Conservation (phyloP, 352 stramenopile species). For the Pythium phragmiticola region DNA sequence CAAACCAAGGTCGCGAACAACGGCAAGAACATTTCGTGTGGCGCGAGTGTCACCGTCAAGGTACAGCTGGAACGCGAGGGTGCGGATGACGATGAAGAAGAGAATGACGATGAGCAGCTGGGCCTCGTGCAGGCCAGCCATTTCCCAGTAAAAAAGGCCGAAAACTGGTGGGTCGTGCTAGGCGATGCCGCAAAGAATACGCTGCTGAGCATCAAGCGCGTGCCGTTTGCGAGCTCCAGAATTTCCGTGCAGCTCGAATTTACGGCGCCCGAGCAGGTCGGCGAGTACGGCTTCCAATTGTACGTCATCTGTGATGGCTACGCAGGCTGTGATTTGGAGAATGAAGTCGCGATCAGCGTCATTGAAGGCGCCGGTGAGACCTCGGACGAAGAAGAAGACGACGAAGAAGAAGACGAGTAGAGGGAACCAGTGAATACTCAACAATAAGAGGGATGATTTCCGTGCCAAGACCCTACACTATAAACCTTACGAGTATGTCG, state of each 20-base stretch:
- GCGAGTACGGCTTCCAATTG: conserved; percentile 94
- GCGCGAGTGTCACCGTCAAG: conserved; percentile 89
- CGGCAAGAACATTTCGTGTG: conserved; percentile 88
- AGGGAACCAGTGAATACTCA: not conserved
- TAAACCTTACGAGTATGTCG: not conserved
- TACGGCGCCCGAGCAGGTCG: conserved; percentile 92
- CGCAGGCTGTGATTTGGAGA: conserved; percentile 98
- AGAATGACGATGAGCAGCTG: conserved; percentile 47
- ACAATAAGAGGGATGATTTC: not conserved
- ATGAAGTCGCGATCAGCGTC: conserved; percentile 81
- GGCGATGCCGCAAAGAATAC: conserved; percentile 95
- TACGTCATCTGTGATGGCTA: conserved; percentile 99
- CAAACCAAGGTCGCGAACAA: conserved; percentile 90
- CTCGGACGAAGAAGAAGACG: conserved; percentile 29
- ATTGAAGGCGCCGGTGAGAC: conserved; percentile 36
- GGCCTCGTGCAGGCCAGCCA: conserved; percentile 74
- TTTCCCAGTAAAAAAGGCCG: conserved; percentile 91
- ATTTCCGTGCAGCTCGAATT: conserved; percentile 93
- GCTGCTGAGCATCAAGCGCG: conserved; percentile 97
- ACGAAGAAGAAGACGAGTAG: conserved; percentile 22
- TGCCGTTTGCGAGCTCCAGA: conserved; percentile 87
- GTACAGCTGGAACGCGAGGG: conserved; percentile 92
- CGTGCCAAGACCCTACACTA: not conserved
- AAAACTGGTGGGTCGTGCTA: conserved; percentile 99
- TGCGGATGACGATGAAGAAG: conserved; percentile 68